A percentile compares a stretch with the other conserved stretches of the same genome.
Conservation (phyloP, 768 basidiomycete genomes). For the Serpula lacrymans region DNA sequence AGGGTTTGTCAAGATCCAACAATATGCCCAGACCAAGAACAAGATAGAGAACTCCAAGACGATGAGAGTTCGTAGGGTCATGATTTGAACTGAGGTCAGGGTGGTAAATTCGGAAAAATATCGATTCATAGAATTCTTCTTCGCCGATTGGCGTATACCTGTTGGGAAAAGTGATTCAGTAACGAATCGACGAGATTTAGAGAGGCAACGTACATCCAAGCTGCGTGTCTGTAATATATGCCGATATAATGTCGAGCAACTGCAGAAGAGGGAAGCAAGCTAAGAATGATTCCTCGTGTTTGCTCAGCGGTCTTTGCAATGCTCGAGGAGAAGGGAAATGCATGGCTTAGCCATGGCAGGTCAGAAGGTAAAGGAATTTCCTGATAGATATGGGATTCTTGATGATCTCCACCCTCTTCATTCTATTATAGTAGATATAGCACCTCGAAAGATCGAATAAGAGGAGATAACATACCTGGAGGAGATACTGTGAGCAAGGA, state of each 20-base stretch:
- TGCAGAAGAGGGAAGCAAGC: too few species aligned
- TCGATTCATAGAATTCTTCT: slow-evolving; percentile 57
- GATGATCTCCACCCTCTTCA: slow-evolving; percentile 56
- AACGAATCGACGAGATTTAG: slow-evolving; percentile 5
- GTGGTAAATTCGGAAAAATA: slow-evolving; percentile 57
- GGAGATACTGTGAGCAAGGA: slow-evolving; percentile 52
- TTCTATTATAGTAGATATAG: too few species aligned
- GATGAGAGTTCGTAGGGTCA: slow-evolving; percentile 54
- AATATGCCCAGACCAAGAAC: slow-evolving; percentile 63
- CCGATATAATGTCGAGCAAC: not conserved
- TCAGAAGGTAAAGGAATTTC: slow-evolving; percentile 45
- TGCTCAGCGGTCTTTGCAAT: too few species aligned
- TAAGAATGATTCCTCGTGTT: too few species aligned
- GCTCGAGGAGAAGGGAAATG: slow-evolving; percentile 67
- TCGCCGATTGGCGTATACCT: slow-evolving; percentile 69
- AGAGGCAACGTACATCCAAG: slow-evolving; percentile 59
- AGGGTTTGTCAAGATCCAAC: slow-evolving; percentile 51
- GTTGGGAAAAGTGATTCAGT: slow-evolving; percentile 4
- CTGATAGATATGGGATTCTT: slow-evolving; percentile 36
- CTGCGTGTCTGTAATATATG: slow-evolving; percentile 60
- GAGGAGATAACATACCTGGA: slow-evolving; percentile 48
- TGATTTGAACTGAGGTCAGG: slow-evolving; percentile 40
- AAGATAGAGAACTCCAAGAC: slow-evolving; percentile 62
- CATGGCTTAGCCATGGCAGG: slow-evolving; percentile 55
- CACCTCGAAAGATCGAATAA: slow-evolving; percentile 4